Evolutionary conservation across 441 rosid species (phyloP).

Genomic region (Bruguiera hainesii): DNA sequence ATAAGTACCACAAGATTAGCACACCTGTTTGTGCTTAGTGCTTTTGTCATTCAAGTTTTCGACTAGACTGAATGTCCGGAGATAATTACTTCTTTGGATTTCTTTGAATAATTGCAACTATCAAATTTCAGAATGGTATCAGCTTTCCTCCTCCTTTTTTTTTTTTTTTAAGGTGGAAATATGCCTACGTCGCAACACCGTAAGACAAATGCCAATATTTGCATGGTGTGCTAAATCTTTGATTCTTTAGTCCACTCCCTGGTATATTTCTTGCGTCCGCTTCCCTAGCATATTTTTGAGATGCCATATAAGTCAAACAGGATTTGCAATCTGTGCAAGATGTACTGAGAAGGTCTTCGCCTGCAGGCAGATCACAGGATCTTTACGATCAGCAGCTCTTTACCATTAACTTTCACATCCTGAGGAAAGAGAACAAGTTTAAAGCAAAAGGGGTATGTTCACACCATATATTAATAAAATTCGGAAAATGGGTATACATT

Average conservation of each 20-base stretch:
- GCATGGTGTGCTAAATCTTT: no score
- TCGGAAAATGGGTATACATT: background rate
- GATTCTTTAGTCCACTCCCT: no score
- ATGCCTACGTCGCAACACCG: no score
- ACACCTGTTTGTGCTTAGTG: background rate
- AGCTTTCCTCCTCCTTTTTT: background rate
- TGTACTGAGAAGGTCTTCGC: no score
- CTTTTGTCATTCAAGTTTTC: background rate
- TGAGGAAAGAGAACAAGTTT: constrained; percentile 13
- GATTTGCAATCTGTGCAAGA: no score
- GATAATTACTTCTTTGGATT: constrained; percentile 1
- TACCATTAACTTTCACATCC: constrained; percentile 10
- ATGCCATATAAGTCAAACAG: no score
- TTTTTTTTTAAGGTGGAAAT: background rate
- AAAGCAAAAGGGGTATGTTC: constrained; percentile 4
- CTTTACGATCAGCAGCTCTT: constrained; percentile 20
- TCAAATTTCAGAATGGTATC: background rate
- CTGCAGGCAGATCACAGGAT: no score
- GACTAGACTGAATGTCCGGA: background rate
- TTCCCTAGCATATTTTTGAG: no score
- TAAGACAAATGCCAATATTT: no score
- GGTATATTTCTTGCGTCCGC: no score
- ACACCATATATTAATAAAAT: background rate
- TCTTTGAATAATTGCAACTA: background rate
- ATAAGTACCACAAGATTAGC: background rate